Conservation (phyloP, 306 rosid species). For the Gynostemma pentaphyllum region DNA sequence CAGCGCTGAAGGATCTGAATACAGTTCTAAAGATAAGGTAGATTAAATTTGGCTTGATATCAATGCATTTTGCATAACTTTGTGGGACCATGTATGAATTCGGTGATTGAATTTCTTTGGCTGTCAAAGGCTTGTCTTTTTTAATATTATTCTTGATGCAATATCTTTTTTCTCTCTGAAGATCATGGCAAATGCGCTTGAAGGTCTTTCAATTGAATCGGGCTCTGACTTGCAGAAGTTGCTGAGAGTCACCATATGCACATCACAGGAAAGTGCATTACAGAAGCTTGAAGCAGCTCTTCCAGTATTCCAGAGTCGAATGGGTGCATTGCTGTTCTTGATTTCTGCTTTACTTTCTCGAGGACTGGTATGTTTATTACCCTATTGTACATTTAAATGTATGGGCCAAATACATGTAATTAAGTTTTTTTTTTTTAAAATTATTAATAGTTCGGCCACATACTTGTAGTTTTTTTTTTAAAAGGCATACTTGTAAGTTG, state of each 20-base stretch:
- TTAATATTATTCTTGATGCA: neutral
- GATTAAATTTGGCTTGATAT: slow-evolving; percentile 11
- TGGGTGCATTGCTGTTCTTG: slow-evolving; percentile 95
- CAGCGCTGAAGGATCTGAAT: slow-evolving; percentile 28
- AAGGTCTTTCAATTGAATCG: slow-evolving; percentile 75
- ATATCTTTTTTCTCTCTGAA: slow-evolving; percentile 17
- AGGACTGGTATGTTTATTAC: slow-evolving; percentile 62
- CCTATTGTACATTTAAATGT: no score
- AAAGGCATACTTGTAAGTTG: no score
- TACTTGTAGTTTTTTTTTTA: no score
- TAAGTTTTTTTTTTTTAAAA: no score
- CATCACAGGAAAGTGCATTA: slow-evolving; percentile 52
- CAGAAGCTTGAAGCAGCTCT: slow-evolving; percentile 59
- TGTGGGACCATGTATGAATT: slow-evolving; percentile 12
- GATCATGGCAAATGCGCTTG: slow-evolving; percentile 55
- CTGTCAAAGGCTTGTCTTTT: neutral
- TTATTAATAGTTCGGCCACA: no score
- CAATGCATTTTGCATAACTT: slow-evolving; percentile 9
- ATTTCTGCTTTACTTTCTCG: slow-evolving; percentile 92
- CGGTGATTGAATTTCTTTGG: slow-evolving; percentile 11
- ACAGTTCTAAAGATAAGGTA: slow-evolving; percentile 55
- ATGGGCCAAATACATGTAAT: no score
- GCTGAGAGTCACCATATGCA: slow-evolving; percentile 57
- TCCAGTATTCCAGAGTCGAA: slow-evolving; percentile 75
- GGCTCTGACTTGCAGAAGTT: slow-evolving; percentile 58